These are phyloP conservation scores for Suhomyces emberorum DNA, from an alignment of 805 yeast species.

Conservation along the genomic window DNA sequence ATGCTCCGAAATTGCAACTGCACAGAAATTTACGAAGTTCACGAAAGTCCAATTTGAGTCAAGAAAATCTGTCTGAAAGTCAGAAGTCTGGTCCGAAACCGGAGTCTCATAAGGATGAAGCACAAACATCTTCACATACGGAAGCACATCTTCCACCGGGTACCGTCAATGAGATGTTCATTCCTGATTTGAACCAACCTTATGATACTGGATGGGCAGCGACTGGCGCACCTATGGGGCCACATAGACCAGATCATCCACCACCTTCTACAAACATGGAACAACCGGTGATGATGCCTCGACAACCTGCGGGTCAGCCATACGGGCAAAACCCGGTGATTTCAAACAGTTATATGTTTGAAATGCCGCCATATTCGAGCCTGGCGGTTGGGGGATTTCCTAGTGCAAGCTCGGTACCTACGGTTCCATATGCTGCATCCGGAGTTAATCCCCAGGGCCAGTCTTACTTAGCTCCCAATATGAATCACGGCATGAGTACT, in stretches of 20 bases:
- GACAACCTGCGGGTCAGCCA: background rate
- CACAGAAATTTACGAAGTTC: background rate
- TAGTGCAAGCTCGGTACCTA: background rate
- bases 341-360: constrained; percentile 1
- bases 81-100: background rate
- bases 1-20: constrained; percentile 3
- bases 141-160: background rate
- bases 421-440: too few relatives aligned
- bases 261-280: background rate
- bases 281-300: background rate
- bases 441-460: too few relatives aligned
- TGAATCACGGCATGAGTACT: too few relatives aligned
- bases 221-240: background rate
- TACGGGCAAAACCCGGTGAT: constrained; percentile 1
- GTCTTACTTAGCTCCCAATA: too few relatives aligned
- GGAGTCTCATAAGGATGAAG: background rate
- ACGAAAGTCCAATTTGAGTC: background rate
- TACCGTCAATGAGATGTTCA: background rate
- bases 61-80: background rate
- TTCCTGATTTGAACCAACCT: background rate
- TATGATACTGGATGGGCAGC: background rate
- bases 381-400: background rate
- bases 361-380: background rate
- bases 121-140: background rate
- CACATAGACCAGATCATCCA: background rate